phyloP scores from a whole-genome alignment of 2,329 filamentous ascomycete species.

The Colletotrichum eleusines region DNA sequence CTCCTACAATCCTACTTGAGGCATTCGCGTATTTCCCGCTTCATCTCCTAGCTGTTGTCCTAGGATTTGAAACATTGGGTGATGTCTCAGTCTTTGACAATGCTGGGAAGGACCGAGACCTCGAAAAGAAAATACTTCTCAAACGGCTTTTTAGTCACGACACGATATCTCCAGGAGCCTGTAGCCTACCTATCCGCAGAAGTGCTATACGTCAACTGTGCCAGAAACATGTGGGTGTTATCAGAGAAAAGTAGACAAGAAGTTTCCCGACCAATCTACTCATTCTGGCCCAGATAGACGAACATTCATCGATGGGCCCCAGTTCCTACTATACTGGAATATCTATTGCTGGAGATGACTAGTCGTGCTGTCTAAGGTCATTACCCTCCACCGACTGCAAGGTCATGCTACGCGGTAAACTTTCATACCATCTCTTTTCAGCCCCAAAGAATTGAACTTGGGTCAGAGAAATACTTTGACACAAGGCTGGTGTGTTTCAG shows the following conservation, averaged over 20 bases:
- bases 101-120: not conserved
- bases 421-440: not conserved
- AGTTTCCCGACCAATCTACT: not conserved
- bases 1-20: not conserved
- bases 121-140: not conserved
- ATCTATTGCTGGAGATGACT: not conserved
- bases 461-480: not conserved
- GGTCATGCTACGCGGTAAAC: not conserved
- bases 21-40: not conserved
- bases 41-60: not conserved
- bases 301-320: not conserved
- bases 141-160: not conserved
- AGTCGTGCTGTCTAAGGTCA: too few species aligned
- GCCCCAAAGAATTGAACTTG: not conserved
- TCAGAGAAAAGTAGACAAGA: not conserved
- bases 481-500: too few species aligned
- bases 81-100: conserved; percentile 3
- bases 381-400: not conserved
- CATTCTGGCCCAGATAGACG: not conserved
- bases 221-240: not conserved
- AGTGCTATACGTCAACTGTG: not conserved
- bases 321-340: not conserved
- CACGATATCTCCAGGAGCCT: not conserved
- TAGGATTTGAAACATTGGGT: not conserved
- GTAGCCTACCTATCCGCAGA: not conserved